Conservation (phyloP, 495 filamentous ascomycete genomes). For the Trypethelium eluteriae region DNA sequence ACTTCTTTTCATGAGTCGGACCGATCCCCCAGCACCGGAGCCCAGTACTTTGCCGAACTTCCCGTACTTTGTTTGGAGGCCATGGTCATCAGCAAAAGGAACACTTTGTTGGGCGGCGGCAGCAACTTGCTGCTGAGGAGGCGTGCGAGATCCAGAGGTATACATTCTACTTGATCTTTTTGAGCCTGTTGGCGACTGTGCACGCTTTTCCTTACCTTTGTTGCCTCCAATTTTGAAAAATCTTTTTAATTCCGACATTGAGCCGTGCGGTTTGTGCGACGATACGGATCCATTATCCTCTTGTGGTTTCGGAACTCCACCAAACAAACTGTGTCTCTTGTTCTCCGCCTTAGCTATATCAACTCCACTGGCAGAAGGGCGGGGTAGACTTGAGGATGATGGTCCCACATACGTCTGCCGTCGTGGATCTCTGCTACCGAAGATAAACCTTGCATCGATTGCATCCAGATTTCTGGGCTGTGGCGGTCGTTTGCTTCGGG, state of each 20-base stretch:
- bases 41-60: conserved; percentile 91
- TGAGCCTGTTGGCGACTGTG: conserved; percentile 52
- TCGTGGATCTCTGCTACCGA: conserved; percentile 50
- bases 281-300: conserved; percentile 39
- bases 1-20: conserved; percentile 85
- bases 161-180: conserved; percentile 34
- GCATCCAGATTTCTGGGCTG: conserved; percentile 58
- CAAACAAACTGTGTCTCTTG: conserved; percentile 43
- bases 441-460: conserved; percentile 81
- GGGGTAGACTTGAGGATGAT: conserved; percentile 38
- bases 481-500: conserved; percentile 67
- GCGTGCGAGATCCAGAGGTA: conserved; percentile 47
- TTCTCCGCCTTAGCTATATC: conserved; percentile 28
- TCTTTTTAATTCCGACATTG: conserved; percentile 88
- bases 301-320: conserved; percentile 35
- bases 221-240: conserved; percentile 72
- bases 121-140: conserved; percentile 42
- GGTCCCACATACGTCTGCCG: conserved; percentile 36
- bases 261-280: conserved; percentile 56
- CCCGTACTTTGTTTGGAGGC: conserved; percentile 82
- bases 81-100: conserved; percentile 92
- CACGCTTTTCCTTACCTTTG: conserved; percentile 58
- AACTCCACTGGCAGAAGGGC: conserved; percentile 21
- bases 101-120: conserved; percentile 53
- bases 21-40: conserved; percentile 90